These are phyloP conservation scores for Rhodocollybia butyracea DNA, from an alignment of 768 basidiomycete genomes.

Conservation along the genomic window DNA sequence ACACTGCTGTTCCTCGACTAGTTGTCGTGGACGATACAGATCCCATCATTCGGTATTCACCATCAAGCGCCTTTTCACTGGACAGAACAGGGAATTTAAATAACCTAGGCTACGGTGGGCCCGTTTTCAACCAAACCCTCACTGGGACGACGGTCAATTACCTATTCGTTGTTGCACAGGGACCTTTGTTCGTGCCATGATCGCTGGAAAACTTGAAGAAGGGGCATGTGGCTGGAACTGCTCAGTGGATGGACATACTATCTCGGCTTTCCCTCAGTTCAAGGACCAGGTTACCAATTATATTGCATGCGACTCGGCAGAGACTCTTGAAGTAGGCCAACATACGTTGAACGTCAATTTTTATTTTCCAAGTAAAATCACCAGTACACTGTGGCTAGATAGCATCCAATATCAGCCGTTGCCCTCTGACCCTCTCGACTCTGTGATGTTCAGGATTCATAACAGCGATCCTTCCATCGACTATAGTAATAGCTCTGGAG, in stretches of 20 bases:
- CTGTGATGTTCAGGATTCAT: background rate
- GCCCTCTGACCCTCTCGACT: background rate
- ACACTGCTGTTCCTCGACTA: conserved; percentile 1
- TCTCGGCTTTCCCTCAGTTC: too few species aligned
- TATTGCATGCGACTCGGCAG: too few species aligned
- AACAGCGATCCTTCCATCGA: conserved; percentile 5
- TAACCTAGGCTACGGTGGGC: background rate
- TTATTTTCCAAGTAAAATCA: background rate
- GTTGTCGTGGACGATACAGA: conserved; percentile 7
- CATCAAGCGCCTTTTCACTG: background rate
- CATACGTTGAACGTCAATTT: too few species aligned
- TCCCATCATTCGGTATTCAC: background rate
- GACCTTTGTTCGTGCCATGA: too few species aligned
- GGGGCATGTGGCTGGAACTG: too few species aligned
- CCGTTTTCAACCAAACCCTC: background rate
- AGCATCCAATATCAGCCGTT: conserved; percentile 4
- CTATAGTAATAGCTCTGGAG: conserved; percentile 4
- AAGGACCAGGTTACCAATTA: too few species aligned
- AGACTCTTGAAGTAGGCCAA: too few species aligned
- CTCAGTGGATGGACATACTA: too few species aligned
- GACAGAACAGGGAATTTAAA: background rate
- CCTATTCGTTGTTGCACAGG: too few species aligned
- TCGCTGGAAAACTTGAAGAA: too few species aligned
- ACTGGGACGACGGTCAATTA: background rate
- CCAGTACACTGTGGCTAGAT: conserved; percentile 2